Percentiles rank a stretch among this genome's conserved stretches.
Conservation (phyloP, 1,284 basidiomycete species). For the Naganishia sp. region DNA sequence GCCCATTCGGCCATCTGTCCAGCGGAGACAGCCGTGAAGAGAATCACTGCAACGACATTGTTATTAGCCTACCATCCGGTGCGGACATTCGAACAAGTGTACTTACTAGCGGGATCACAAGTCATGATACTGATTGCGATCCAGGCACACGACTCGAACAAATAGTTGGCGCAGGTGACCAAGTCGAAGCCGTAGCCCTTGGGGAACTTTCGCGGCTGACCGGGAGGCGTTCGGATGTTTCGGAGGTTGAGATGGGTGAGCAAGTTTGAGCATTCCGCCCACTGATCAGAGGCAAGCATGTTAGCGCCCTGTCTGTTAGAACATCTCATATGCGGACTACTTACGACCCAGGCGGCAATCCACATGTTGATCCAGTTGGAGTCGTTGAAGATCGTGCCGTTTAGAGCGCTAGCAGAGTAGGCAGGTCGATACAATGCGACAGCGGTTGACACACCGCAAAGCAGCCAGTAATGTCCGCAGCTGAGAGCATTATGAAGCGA, state of each 20-base stretch:
- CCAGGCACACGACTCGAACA: slow-evolving; percentile 86
- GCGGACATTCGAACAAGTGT: too few relatives aligned
- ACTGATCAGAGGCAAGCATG: slow-evolving; percentile 57
- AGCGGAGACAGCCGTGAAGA: slow-evolving; percentile 70
- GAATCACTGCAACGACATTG: slow-evolving; percentile 58
- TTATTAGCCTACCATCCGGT: neutral
- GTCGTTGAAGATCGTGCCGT: slow-evolving; percentile 68
- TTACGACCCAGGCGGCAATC: slow-evolving; percentile 71
- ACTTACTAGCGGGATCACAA: slow-evolving; percentile 71
- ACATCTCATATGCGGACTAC: slow-evolving; percentile 47
- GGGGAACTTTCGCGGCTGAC: slow-evolving; percentile 79
- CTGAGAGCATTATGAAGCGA: slow-evolving; percentile 54
- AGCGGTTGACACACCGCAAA: slow-evolving; percentile 78
- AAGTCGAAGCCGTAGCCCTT: slow-evolving; percentile 74
- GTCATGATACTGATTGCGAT: slow-evolving; percentile 74
- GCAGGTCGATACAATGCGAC: slow-evolving; percentile 73
- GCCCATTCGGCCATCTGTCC: slow-evolving; percentile 88
- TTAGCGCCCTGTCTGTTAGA: neutral
- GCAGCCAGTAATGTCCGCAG: slow-evolving; percentile 82
- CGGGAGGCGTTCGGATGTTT: slow-evolving; percentile 76
- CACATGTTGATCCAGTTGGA: slow-evolving; percentile 69
- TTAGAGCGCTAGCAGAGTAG: slow-evolving; percentile 65
- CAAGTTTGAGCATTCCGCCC: slow-evolving; percentile 84
- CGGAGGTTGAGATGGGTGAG: slow-evolving; percentile 80
- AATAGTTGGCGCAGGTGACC: slow-evolving; percentile 91